Base-by-base conservation (phyloP, 495 filamentous ascomycete genomes). In the Penicillium nucicola region DNA sequence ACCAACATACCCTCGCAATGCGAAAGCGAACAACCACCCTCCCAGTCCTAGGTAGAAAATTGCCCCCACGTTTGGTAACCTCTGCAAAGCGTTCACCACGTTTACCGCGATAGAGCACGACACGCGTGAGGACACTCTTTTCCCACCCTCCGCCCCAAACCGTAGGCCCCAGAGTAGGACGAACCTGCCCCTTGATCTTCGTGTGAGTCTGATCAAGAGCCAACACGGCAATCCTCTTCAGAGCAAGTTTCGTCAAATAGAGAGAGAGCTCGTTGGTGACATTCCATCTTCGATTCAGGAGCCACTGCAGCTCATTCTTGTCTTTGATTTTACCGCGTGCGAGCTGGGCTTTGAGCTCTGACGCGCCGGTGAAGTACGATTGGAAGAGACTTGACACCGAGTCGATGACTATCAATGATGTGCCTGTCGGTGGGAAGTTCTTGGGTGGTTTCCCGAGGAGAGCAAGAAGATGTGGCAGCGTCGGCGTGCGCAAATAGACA, bases 401-500 rank as follows among this genome's bases (percentile, higher is more conserved):
- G 62, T 93, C 89, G 56, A 96, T 71, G 9, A 95, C 76, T n/a
- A 96, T 56, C 1, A 95, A 73, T 15, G 67, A 73, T 4, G 85
- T 86, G 19, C 71, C 66, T 25, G 60, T 51, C 0, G 84, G 83
- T 13, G 88, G 78, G 60, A 87, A 84, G 18, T 60, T 60, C 12
- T 74, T 54, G 2, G 81, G 78, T 15, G 87, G 82, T 47, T 84
- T 80, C 25, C 80, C 68, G 28, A 95, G 65, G 5, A 96, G 68
- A 2, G 87, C 86, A 23, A 96, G 72, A 5, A 95, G 69, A 66
- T 96, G 91, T 6, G 92, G 77, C 17, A 96, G 74, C 6, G 78
- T 78, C 14, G 71, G 75, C 2, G 75, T 56, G 9, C 66, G 69
- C 51, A 79, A 72, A 57, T 84, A 72, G 22, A 65, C 64, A 18